Conservation (phyloP, 2,329 filamentous ascomycete species). For the Alternaria gaisen region DNA sequence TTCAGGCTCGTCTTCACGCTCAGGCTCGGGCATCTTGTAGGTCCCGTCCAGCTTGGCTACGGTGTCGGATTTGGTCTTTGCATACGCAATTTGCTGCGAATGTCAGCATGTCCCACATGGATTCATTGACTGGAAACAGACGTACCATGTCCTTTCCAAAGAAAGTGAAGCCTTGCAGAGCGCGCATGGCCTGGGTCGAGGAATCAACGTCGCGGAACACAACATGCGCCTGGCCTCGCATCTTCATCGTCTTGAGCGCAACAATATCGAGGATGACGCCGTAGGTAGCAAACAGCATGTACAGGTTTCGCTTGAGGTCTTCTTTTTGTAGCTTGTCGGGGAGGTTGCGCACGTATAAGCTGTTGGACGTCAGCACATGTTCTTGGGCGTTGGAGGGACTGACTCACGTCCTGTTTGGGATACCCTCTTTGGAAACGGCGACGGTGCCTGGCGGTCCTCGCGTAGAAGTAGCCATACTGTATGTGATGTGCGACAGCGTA, state of each 20-base stretch:
- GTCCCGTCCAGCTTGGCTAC: slow-evolving; percentile 92
- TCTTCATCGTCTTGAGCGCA: slow-evolving; percentile 85
- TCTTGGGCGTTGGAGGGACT: background rate
- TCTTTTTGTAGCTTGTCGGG: slow-evolving; percentile 89
- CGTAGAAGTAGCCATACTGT: slow-evolving; percentile 37
- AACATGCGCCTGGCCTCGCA: slow-evolving; percentile 95
- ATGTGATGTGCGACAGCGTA: slow-evolving; percentile 13
- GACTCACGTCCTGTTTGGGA: slow-evolving; percentile 48
- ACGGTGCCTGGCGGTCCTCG: slow-evolving; percentile 37
- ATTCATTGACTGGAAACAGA: slow-evolving; percentile 21
- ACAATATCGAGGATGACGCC: slow-evolving; percentile 92
- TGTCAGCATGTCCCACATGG: background rate
- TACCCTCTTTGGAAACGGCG: slow-evolving; percentile 27
- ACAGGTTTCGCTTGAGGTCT: slow-evolving; percentile 85
- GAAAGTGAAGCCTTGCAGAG: slow-evolving; percentile 84
- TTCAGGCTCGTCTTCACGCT: slow-evolving; percentile 31
- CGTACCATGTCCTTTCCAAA: slow-evolving; percentile 85
- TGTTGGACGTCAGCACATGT: slow-evolving; percentile 51
- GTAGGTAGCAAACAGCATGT: slow-evolving; percentile 93
- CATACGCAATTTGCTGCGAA: slow-evolving; percentile 84
- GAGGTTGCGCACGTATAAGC: slow-evolving; percentile 89
- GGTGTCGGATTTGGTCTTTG: slow-evolving; percentile 86
- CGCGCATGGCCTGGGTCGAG: slow-evolving; percentile 93
- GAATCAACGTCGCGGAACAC: slow-evolving; percentile 89
- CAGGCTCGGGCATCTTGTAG: slow-evolving; percentile 71